Conservation (phyloP, 768 basidiomycete species). For the Scleroderma bovista region DNA sequence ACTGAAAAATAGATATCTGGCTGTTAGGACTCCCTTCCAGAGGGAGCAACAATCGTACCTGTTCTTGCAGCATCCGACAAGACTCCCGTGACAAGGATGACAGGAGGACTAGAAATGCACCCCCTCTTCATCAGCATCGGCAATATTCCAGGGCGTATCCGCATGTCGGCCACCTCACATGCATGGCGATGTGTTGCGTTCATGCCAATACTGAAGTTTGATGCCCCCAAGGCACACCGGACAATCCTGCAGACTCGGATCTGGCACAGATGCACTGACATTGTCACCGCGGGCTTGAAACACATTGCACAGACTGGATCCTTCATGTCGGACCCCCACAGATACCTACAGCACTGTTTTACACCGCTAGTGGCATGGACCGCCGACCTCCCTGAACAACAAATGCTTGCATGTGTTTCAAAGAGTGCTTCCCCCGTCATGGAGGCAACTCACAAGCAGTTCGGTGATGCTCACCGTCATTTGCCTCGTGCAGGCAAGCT, state of each 20-base stretch:
- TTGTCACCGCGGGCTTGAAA: constrained; percentile 25
- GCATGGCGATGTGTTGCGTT: constrained; percentile 23
- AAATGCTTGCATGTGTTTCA: not conserved
- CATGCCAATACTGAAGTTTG: constrained; percentile 25
- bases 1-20: not conserved
- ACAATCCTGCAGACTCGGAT: constrained; percentile 21
- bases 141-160: not conserved
- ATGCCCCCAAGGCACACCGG: constrained; percentile 12
- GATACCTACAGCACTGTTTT: not conserved
- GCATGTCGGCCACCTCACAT: not conserved
- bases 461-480: not conserved
- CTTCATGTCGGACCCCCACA: constrained; percentile 21
- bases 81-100: constrained; percentile 26
- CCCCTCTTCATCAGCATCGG: not conserved
- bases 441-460: not conserved
- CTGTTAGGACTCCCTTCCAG: not conserved
- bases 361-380: not conserved
- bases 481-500: not conserved
- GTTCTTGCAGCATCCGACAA: constrained; percentile 24
- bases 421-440: not conserved
- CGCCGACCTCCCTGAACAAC: not conserved
- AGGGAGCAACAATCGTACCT: not conserved
- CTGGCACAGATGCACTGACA: constrained; percentile 27
- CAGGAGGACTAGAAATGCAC: constrained; percentile 4
- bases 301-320: constrained; percentile 19